Evolutionary conservation across 176 grass and related monocot species (phyloP), one percentile per base, ranked within the genome.

Genomic region (Oryza meridionalis): DNA sequence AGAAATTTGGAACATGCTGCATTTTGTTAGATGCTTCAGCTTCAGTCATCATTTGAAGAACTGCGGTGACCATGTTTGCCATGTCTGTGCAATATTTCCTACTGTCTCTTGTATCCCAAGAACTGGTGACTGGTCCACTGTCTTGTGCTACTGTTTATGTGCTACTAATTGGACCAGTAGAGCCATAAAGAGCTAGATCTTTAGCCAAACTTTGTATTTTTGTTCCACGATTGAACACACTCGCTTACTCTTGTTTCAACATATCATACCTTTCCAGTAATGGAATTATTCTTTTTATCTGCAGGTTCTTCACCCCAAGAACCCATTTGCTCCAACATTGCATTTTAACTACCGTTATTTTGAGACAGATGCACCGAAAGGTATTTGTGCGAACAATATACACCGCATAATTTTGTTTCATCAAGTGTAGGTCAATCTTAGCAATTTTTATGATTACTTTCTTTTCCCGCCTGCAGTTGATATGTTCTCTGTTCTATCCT

Each of bases 281-380:
- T 27, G 29, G 7, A 26, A 5, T 58, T 4, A 7, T 29, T 5
- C 4, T 64, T 81, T 72, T 32, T 75, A 29, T 77, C 78, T 85
- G n/a, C 86, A 99, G 96, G 96, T 99, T 66, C 91, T 99, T 80
- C 93, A 99, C 82, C 93, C 97, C n/a, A 96, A 96, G 84, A 99
- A 99, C 49, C 97, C 97, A 19, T 99, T 96, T 89, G 93, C 93
- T 27, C 93, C 97, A 5, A 99, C 97, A 32, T 78, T 99, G 79
- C 97, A 99, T 94, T 99, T 99, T 71, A 99, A 99, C 78, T 99
- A 99, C 53, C 93, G 97, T 8, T 99, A 99, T 75, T 99, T 99
- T 77, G 97, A 99, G 88, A 99, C 97, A 7, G 97, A 99, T 92
- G 97, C 97, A 81, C 91, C 93, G 24, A 67, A 96, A 99, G 97